Evolutionary conservation across 164 flowering plant genomes (phyloP), one percentile per base, ranked within the genome.

Genomic region (Vitis rupestris): DNA sequence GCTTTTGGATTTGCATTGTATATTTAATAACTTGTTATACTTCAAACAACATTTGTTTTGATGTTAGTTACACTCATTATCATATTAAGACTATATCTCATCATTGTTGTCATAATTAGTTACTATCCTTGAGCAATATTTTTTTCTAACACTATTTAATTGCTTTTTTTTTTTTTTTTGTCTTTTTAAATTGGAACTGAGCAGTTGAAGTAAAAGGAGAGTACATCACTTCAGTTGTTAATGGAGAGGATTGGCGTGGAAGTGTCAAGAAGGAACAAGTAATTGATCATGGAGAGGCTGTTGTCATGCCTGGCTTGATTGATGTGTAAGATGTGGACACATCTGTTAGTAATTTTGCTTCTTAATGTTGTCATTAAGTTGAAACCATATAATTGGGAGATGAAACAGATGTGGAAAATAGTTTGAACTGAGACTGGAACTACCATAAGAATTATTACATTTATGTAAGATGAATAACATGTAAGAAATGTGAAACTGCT

Each of bases 271-370:
- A 50, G 29, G 80, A 44, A 37, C 79, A 83, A 53, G 75, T 88
- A 9, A 50, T 93, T 70, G 94, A 96, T 77, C 93, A 86, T 74
- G 97, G 95, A 51, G 92, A 90, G 55, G 95, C 99, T 65, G 97
- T 93, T 70, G 80, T 96, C 76, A 93, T 93, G 97, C 99, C 99
- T 57, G 99, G 99, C 66, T 79, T 96, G 76, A 80, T 96, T 71
- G 99, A 96, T 72, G 96, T 93, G 99, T 96, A 87, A 88, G 98
- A 76, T 44, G 9, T 63, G 14, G 29, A 68, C 30, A 6, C 49
- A 56, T 65, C 31, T 60, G 6, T 17, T 51, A 12, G 59, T 37
- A 37, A 37, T 37, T 51, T 19, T 14, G 27, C 55, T 44, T 63
- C 56, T 5, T 16, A 30, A 1, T 13, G 17, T 12, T 50, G 59